Evolutionary conservation across 148 eudicot species (phyloP).

Genomic region (Rhododendron mucronatum): DNA sequence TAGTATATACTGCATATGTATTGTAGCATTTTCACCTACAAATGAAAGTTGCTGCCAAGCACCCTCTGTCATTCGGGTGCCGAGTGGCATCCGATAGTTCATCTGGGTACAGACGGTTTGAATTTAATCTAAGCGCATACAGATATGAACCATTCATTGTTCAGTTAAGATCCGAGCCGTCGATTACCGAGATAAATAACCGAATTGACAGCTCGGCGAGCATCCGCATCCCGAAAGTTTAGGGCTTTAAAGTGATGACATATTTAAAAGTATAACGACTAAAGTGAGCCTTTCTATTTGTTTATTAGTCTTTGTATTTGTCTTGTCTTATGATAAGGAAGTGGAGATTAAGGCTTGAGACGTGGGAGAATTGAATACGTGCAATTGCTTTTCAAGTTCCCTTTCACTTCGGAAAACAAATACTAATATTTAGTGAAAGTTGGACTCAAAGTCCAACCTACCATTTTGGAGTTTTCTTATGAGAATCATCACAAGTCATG

Average conservation of each 20-base stretch:
- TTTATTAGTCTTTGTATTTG: not conserved
- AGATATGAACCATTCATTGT: too few species aligned
- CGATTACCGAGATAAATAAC: too few species aligned
- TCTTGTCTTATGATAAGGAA: not conserved
- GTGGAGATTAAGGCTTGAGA: not conserved
- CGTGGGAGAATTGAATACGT: not conserved
- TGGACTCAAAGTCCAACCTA: not conserved
- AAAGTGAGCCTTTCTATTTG: not conserved
- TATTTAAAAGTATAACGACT: not conserved
- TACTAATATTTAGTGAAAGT: not conserved
- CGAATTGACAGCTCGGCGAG: too few species aligned
- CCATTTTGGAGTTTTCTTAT: not conserved
- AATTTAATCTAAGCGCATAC: too few species aligned
- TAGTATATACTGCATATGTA: too few species aligned
- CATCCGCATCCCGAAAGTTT: too few species aligned
- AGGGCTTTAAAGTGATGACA: not conserved
- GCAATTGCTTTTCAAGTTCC: not conserved
- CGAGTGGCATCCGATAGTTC: rapidly evolving
- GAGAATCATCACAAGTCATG: not conserved
- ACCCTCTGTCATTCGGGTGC: too few species aligned
- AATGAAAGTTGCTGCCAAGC: too few species aligned
- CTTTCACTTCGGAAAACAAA: not conserved
- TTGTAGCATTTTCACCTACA: too few species aligned
- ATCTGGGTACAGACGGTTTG: too few species aligned
- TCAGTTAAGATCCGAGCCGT: rapidly evolving